Evolutionary conservation across 305 asterid genomes (phyloP), one percentile per base, ranked within the genome.

Genomic region (Plantago coronopus): DNA sequence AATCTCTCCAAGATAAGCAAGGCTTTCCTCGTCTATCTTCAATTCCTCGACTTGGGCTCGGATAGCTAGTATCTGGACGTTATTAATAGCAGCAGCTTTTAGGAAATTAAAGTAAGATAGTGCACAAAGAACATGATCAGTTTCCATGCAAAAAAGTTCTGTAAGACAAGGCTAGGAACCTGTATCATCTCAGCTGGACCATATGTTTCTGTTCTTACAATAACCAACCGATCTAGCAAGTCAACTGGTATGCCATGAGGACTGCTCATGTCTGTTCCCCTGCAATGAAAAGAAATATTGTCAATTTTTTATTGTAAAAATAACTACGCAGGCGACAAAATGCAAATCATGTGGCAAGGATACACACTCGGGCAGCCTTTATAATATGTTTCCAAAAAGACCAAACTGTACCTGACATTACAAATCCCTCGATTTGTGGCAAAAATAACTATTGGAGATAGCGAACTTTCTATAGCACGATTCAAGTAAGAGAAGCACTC

Each of bases 181-280:
- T 94, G 95, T 69, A 94, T 90, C 96, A 85, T 94, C 77, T 94
- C 97, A 37, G 97, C 91, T 11, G 99, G 97, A 40, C 99, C 99
- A 61, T 90, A 94, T 21, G 91, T 94, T 77, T 81, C 91, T 1
- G 99, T 90, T 73, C 99, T 81, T 68, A 94, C 85, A 69, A 94
- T 94, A 57, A 75, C 89, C 85, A 90, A 68, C 7, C 99, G 86
- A 59, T 94, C 99, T 61, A 94, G 73, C 62, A 94, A 78, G 78
- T 94, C 99, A 40, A 94, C 86, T n/a, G 99, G 99, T 53, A 94
- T 80, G 66, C 99, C 99, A 59, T 94, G 99, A 69, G 99, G 99
- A 65, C 96, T 83, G 13, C 76, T 62, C 95, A 87, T 87, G 69
- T 89, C 99, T 10, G 97, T 87, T 72, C 97, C 97, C 79, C 99